Evolutionary conservation across 495 filamentous ascomycete species (phyloP).

Genomic region (Cairneyella variabilis): DNA sequence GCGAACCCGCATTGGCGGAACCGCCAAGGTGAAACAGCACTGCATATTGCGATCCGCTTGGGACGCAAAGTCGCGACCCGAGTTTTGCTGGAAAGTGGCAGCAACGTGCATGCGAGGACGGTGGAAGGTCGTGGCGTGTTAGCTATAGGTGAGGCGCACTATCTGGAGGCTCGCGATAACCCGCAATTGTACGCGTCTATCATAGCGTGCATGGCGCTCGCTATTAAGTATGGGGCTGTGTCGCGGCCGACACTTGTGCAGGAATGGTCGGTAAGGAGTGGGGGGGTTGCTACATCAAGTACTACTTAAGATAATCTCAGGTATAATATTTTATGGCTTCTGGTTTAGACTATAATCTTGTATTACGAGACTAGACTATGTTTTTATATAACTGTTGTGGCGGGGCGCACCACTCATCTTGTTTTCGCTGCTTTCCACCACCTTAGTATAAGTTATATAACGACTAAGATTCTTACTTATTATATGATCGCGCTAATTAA

Average conservation of each 20-base stretch:
- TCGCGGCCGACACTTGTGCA: conserved; percentile 8
- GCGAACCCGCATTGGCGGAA: conserved; percentile 39
- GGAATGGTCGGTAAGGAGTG: conserved; percentile 9
- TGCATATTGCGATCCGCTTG: conserved; percentile 40
- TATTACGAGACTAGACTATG: no score
- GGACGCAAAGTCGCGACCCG: conserved; percentile 41
- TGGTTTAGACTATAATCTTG: no score
- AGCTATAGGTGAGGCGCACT: conserved; percentile 1
- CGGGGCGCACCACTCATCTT: no score
- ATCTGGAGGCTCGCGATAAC: conserved; percentile 1
- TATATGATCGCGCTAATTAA: no score
- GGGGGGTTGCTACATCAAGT: no score
- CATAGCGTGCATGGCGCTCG: conserved; percentile 15
- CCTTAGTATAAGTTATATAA: no score
- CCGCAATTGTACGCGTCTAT: conserved; percentile 10
- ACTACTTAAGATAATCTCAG: no score
- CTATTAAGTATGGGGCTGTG: conserved; percentile 2
- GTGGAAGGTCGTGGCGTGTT: conserved; percentile 5
- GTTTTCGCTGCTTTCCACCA: no score
- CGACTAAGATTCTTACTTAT: no score
- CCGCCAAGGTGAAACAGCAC: conserved; percentile 40
- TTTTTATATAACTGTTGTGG: no score
- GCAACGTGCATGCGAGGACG: conserved; percentile 34
- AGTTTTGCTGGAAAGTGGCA: conserved; percentile 37
- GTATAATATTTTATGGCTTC: no score